Evolutionary conservation across 23 red algal species (phyloP).

Genomic region (Porphyridium purpureum): DNA sequence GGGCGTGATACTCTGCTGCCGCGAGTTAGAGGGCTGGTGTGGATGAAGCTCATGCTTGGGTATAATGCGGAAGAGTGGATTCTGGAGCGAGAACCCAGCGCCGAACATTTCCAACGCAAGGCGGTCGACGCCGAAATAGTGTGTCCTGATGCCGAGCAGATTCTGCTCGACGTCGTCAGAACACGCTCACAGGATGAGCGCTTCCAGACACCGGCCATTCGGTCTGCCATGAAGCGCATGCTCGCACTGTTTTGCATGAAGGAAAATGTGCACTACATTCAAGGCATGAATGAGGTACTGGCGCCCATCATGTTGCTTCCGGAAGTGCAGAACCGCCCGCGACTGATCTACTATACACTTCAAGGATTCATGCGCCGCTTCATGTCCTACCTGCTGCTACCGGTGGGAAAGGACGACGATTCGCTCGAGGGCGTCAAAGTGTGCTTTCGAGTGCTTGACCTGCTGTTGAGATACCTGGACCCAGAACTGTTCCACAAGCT

Average conservation of each 20-base stretch:
- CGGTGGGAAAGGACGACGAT: neutral
- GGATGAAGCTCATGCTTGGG: no score
- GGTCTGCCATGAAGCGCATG: no score
- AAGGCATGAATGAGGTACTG: neutral
- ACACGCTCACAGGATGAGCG: no score
- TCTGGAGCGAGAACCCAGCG: no score
- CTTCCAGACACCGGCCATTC: no score
- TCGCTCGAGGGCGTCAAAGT: neutral
- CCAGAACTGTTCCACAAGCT: neutral
- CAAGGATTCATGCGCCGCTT: neutral
- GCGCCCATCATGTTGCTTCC: neutral
- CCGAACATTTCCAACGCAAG: no score
- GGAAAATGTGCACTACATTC: neutral
- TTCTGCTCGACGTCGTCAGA: no score
- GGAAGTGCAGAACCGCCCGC: neutral
- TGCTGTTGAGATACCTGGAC: neutral
- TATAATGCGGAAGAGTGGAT: no score
- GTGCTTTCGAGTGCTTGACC: neutral
- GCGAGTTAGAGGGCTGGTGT: no score
- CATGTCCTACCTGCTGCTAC: neutral
- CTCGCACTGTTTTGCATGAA: neutral
- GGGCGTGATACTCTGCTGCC: no score
- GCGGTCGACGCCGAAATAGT: no score
- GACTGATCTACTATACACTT: neutral
- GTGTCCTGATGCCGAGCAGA: no score